Evolutionary conservation across 2,329 filamentous ascomycete species (phyloP), one percentile per base, ranked within the genome.

Genomic region (Aspergillus tamarii): DNA sequence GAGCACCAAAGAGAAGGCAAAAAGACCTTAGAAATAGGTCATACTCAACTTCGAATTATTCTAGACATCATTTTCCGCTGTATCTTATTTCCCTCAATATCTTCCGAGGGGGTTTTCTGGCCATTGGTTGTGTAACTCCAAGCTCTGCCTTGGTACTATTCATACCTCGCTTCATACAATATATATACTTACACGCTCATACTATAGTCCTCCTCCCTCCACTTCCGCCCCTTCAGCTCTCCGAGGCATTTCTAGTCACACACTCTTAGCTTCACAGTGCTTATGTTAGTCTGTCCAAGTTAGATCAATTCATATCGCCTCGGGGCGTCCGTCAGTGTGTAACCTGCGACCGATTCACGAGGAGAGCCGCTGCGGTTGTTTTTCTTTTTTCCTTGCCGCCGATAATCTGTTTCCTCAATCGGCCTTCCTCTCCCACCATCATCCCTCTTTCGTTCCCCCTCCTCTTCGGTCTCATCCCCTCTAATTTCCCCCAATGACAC

Each of bases 311-410:
- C 52, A 2, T 39, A 23, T 39, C 34, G 32, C 41, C 52, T 9
- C 34, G 7, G 32, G 36, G 59, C 58, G 55, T 53, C 64, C 67
- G 67, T 69, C 64, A 61, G 70, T 67, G 70, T 70, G 66, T 67
- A 66, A 71, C 71, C 69, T 64, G 64, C 59, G 65, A 67, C 62
- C 65, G 64, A 59, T 67, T 67, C 60, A 74, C 64, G 67, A 73
- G 70, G 60, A 62, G 26, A 59, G 52, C 56, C 58, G 67, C 64
- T 48, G 57, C 59, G 57, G 60, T 60, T 64, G 54, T 55, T 65
- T 64, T 57, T 53, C 63, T 58, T 66, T 66, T 65, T 67, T 57
- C 50, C 50, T 63, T 64, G 64, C 67, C 63, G 62, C 69, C 63
- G 63, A 65, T 61, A 64, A 64, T 67, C 64, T 54, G 63, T 62